These are phyloP conservation scores for Lentinula aciculospora DNA, from an alignment of 768 basidiomycete genomes.

Conservation along the genomic window DNA sequence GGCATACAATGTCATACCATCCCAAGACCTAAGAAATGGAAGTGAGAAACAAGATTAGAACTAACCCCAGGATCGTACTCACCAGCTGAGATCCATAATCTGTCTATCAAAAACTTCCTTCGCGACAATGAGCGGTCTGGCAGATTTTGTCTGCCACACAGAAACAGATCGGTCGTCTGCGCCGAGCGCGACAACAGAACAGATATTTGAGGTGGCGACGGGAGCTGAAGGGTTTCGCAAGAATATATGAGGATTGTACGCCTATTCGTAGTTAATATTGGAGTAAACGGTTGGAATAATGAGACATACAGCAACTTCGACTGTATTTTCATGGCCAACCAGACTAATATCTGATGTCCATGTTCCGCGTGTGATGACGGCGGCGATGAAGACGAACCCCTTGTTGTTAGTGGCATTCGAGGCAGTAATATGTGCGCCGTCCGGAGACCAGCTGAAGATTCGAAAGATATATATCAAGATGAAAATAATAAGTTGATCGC, in stretches of 20 bases:
- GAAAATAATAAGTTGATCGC: conserved; percentile 4
- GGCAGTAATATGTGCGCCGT: conserved; percentile 96
- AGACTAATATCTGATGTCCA: conserved; percentile 93
- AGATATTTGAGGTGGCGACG: conserved; percentile 77
- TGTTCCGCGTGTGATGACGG: conserved; percentile 83
- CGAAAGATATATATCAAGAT: not conserved
- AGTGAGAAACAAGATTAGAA: conserved; percentile 6
- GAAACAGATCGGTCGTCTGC: conserved; percentile 93
- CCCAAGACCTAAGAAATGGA: conserved; percentile 64
- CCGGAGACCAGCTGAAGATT: conserved; percentile 88
- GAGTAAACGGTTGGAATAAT: not conserved
- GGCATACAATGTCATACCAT: conserved; percentile 89
- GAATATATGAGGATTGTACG: conserved; percentile 95
- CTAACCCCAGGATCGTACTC: conserved; percentile 19
- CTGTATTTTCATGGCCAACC: conserved; percentile 95
- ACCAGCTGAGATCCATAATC: conserved; percentile 96
- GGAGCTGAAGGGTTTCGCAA: conserved; percentile 64
- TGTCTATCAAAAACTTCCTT: conserved; percentile 93
- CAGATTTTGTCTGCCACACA: conserved; percentile 93
- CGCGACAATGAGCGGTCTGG: conserved; percentile 86
- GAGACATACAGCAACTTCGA: conserved; percentile 82
- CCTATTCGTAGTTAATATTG: conserved; percentile 30
- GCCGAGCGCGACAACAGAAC: conserved; percentile 89
- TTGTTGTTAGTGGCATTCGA: conserved; percentile 96
- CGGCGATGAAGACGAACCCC: conserved; percentile 96